Conservation (phyloP, 1,284 basidiomycete genomes). For the Quambalaria eucalypti region DNA sequence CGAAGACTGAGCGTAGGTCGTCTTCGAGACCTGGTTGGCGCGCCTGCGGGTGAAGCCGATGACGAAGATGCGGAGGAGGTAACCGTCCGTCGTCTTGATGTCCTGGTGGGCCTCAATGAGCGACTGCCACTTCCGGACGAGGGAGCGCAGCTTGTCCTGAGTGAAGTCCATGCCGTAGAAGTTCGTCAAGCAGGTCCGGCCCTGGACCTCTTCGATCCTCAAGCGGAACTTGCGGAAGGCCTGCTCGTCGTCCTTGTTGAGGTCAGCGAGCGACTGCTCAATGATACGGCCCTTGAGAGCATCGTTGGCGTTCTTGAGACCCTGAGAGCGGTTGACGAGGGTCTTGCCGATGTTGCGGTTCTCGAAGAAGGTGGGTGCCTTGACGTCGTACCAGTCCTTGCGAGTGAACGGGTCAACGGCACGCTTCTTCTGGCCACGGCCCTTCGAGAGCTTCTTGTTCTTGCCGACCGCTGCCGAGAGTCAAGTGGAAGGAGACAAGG, state of each 20-base stretch:
- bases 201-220: conserved; percentile 92
- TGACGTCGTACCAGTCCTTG: conserved; percentile 99
- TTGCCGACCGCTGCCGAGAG: conserved; percentile 54
- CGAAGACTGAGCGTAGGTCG: conserved; percentile 89
- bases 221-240: conserved; percentile 99
- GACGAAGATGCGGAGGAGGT: conserved; percentile 96
- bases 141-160: conserved; percentile 97
- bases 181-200: conserved; percentile 98
- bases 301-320: conserved; percentile 98
- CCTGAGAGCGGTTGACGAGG: conserved; percentile 93
- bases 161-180: conserved; percentile 99
- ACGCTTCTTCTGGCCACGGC: conserved; percentile 98
- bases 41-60: conserved; percentile 98
- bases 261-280: conserved; percentile 91
- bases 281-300: conserved; percentile 94
- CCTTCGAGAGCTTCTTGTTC: conserved; percentile 99
- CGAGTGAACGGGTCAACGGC: conserved; percentile 99
- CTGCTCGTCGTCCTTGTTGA: conserved; percentile 99
- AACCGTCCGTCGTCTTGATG: conserved; percentile 98
- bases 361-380: conserved; percentile 97
- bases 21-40: conserved; percentile 94
- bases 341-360: conserved; percentile 96
- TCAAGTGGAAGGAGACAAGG: neutral
- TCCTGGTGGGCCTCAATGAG: conserved; percentile 98
- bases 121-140: conserved; percentile 99